phyloP scores from a whole-genome alignment of 768 basidiomycete genomes.

The Strobilomyces confusus region DNA sequence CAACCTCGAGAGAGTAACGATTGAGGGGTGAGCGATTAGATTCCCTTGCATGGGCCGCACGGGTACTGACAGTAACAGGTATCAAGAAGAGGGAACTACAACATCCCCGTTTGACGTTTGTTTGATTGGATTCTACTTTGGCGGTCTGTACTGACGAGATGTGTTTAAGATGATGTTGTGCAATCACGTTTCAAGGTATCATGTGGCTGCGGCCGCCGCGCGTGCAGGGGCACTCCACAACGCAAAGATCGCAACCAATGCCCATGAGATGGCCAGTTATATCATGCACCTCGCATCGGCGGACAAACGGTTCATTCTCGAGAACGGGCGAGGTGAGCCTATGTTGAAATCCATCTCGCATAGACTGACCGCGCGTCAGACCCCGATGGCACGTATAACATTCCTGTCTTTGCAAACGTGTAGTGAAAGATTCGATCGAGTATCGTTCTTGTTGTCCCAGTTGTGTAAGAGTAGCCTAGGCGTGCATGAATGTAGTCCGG shows the following conservation, averaged over 20 bases:
- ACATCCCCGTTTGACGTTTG: conserved; percentile 77
- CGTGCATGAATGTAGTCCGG: not conserved
- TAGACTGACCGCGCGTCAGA: conserved; percentile 18
- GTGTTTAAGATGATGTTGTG: conserved; percentile 65
- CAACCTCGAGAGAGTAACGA: conserved; percentile 44
- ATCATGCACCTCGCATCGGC: conserved; percentile 59
- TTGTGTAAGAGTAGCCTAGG: conserved; percentile 7
- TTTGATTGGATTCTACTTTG: conserved; percentile 1
- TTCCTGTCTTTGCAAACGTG: conserved; percentile 38
- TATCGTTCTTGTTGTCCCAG: not conserved
- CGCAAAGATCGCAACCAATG: conserved; percentile 48
- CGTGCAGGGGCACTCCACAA: conserved; percentile 52
- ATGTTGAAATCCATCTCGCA: no score
- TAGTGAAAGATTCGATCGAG: not conserved
- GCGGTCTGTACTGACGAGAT: not conserved
- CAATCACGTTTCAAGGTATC: conserved; percentile 64
- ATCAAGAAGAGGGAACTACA: conserved; percentile 73
- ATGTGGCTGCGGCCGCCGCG: conserved; percentile 60
- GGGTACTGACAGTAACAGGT: conserved; percentile 29
- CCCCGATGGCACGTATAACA: conserved; percentile 39
- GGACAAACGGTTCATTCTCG: conserved; percentile 58
- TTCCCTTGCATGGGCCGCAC: not conserved
- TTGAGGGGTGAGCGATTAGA: conserved; percentile 41
- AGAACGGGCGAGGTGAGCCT: conserved; percentile 50
- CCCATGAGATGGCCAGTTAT: conserved; percentile 53